phyloP scores from a whole-genome alignment of 805 yeast genomes.

The Starmerella stigmatis region DNA sequence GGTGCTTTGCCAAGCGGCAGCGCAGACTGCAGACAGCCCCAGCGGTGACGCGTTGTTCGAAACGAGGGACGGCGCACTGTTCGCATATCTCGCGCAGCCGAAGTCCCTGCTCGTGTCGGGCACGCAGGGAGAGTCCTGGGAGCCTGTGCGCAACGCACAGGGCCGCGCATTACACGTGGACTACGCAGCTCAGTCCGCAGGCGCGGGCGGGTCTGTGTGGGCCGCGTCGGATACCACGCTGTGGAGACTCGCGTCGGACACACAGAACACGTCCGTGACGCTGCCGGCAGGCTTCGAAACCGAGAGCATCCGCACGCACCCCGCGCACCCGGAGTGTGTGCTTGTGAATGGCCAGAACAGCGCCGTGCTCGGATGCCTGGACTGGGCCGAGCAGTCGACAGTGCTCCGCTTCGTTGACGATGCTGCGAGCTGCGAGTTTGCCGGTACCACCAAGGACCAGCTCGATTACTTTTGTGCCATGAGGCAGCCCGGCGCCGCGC shows the following conservation, averaged over 20 bases:
- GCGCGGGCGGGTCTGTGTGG: neutral
- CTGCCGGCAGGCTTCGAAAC: neutral
- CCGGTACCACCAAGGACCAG: neutral
- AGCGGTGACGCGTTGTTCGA: neutral
- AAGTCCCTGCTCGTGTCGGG: neutral
- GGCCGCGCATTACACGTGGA: neutral
- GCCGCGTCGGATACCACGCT: neutral
- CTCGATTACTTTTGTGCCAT: neutral
- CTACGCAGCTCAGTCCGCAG: neutral
- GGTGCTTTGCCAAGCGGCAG: neutral
- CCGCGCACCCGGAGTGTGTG: neutral
- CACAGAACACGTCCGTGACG: neutral
- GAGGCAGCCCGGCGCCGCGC: neutral
- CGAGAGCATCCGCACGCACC: neutral
- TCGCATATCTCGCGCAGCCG: neutral
- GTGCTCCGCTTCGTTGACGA: neutral
- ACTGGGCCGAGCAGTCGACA: neutral
- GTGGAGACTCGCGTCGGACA: neutral
- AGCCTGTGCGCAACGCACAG: neutral
- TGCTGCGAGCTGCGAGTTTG: conserved; percentile 1
- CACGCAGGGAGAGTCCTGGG: neutral
- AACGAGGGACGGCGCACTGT: neutral
- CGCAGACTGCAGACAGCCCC: neutral
- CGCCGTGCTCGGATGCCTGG: conserved; percentile 1
- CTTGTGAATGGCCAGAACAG: neutral